Conservation (phyloP, 192 early-diverging fungal genomes). For the Podila epigama region DNA sequence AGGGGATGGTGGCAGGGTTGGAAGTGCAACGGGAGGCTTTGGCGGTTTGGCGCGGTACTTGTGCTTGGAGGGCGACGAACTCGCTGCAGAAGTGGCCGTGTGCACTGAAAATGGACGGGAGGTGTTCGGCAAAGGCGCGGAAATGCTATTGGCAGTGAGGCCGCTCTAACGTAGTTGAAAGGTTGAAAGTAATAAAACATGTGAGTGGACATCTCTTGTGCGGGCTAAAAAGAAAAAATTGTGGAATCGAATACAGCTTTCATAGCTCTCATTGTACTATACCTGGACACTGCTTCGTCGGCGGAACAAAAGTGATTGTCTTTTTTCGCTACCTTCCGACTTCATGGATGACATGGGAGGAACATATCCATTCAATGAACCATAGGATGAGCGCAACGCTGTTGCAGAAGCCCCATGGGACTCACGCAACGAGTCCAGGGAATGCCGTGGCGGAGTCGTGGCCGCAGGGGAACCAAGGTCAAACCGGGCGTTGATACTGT, state of each 20-base stretch:
- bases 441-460: neutral
- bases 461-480: neutral
- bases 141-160: constrained; percentile 20
- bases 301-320: constrained; percentile 10
- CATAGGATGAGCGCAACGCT: neutral
- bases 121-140: constrained; percentile 9
- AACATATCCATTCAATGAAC: neutral
- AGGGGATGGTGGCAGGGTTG: constrained; percentile 1
- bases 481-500: neutral
- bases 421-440: constrained; percentile 10
- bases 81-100: constrained; percentile 10
- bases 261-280: neutral
- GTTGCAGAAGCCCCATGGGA: neutral
- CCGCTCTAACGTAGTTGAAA: neutral
- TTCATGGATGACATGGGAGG: neutral
- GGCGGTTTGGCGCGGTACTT: constrained; percentile 28
- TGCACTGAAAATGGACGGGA: constrained; percentile 17
- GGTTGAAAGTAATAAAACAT: neutral
- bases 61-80: constrained; percentile 3
- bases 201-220: neutral
- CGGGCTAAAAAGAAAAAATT: neutral
- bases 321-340: constrained; percentile 11
- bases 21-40: constrained; percentile 8
- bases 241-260: no score
- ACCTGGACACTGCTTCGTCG: constrained; percentile 3